phyloP scores from a whole-genome alignment of 768 basidiomycete genomes.

The Podaxis pistillaris region DNA sequence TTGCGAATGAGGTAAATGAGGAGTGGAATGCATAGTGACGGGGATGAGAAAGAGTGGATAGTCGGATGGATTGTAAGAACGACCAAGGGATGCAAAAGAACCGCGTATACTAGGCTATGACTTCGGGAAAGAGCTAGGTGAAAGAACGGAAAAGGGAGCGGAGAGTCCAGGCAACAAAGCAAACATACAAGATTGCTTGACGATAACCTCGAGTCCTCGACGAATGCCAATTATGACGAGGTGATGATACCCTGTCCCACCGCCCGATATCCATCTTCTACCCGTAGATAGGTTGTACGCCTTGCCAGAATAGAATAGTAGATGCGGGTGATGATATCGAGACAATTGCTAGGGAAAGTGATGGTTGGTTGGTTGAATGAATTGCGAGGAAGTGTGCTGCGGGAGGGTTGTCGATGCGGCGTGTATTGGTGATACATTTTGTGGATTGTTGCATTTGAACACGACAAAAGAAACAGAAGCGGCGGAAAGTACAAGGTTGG shows the following conservation, averaged over 20 bases:
- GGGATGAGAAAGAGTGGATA: conserved; percentile 15
- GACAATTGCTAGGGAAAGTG: conserved; percentile 67
- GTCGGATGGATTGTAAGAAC: conserved; percentile 11
- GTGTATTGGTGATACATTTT: conserved; percentile 86
- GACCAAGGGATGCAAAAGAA: conserved; percentile 17
- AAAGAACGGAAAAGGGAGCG: conserved; percentile 16
- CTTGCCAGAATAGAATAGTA: conserved; percentile 46
- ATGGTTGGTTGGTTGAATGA: conserved; percentile 67
- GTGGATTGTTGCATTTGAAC: conserved; percentile 54
- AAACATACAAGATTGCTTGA: conserved; percentile 32
- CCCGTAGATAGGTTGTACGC: conserved; percentile 46
- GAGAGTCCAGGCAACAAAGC: conserved; percentile 13
- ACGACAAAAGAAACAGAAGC: conserved; percentile 39
- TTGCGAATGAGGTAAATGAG: conserved; percentile 16
- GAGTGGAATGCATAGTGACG: conserved; percentile 20
- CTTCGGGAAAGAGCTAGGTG: conserved; percentile 16
- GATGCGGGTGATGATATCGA: conserved; percentile 40
- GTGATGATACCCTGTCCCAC: conserved; percentile 26
- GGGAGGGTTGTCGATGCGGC: conserved; percentile 48
- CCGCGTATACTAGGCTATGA: conserved; percentile 18
- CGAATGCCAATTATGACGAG: conserved; percentile 22
- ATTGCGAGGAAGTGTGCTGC: conserved; percentile 59
- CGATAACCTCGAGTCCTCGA: conserved; percentile 23
- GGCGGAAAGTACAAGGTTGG: conserved; percentile 36
- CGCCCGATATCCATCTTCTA: conserved; percentile 26